These are phyloP conservation scores for Solanum hybrid DNA, from an alignment of 305 asterid genomes.

Conservation along the genomic window DNA sequence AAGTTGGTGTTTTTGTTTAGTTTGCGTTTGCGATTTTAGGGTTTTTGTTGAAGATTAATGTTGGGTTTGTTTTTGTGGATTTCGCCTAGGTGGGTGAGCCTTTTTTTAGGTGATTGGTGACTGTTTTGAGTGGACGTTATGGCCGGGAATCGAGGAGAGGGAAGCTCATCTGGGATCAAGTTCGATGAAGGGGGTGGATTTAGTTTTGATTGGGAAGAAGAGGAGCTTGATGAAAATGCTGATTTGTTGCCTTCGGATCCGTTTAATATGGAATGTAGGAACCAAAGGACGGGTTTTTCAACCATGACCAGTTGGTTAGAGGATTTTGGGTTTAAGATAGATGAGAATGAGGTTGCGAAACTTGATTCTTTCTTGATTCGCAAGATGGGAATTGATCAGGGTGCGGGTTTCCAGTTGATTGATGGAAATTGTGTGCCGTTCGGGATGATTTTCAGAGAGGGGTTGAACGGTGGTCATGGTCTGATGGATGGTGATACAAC, in stretches of 20 bases:
- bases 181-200: background rate
- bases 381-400: background rate
- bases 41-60: background rate
- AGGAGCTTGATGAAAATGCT: background rate
- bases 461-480: background rate
- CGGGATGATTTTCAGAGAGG: background rate
- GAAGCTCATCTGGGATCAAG: background rate
- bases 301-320: background rate
- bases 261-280: slow-evolving; percentile 6
- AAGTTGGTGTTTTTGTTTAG: background rate
- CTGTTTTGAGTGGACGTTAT: background rate
- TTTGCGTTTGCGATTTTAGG: background rate
- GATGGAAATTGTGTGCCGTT: background rate
- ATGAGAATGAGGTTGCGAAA: background rate
- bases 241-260: slow-evolving; percentile 21
- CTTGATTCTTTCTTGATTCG: background rate
- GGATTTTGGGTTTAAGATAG: background rate
- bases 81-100: background rate
- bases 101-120: background rate
- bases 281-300: background rate
- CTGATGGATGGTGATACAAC: background rate
- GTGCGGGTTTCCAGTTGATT: background rate
- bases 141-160: background rate
- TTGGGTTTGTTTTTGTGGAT: background rate
- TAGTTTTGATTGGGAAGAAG: background rate